These are phyloP conservation scores for Sambucus nigra DNA, from an alignment of 129 eudicot genomes.

Conservation along the genomic window DNA sequence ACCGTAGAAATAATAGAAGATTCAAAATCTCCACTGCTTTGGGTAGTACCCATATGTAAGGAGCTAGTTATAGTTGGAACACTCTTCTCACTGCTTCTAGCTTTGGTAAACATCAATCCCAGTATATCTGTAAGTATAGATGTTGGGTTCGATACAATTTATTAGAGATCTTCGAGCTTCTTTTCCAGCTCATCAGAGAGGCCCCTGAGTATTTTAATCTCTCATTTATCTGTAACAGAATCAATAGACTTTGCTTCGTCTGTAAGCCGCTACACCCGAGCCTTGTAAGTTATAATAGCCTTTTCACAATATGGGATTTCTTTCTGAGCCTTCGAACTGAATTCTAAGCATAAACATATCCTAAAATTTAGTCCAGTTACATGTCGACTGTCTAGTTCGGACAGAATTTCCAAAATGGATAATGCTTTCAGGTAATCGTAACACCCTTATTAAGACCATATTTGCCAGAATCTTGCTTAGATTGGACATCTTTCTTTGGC, in stretches of 20 bases:
- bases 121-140: constrained; percentile 68
- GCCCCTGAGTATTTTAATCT: constrained; percentile 66
- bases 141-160: constrained; percentile 61
- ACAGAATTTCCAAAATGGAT: constrained; percentile 77
- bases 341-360: constrained; percentile 78
- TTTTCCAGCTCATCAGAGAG: constrained; percentile 74
- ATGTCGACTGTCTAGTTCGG: constrained; percentile 87
- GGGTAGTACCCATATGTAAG: constrained; percentile 39
- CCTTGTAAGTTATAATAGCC: constrained; percentile 77
- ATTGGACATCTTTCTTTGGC: no score
- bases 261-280: constrained; percentile 61
- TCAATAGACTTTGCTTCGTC: constrained; percentile 43
- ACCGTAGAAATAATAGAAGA: constrained; percentile 65
- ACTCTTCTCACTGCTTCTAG: constrained; percentile 28
- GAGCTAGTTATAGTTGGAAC: constrained; percentile 32
- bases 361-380: constrained; percentile 87
- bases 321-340: constrained; percentile 69
- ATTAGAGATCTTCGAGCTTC: constrained; percentile 98
- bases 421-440: constrained; percentile 88
- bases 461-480: no score
- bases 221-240: constrained; percentile 49
- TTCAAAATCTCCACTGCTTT: constrained; percentile 32
- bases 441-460: no score
- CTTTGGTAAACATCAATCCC: constrained; percentile 57
- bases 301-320: constrained; percentile 91